These are phyloP conservation scores for Raffaelea arxii DNA, from an alignment of 2,329 filamentous ascomycete genomes.

Conservation along the genomic window DNA sequence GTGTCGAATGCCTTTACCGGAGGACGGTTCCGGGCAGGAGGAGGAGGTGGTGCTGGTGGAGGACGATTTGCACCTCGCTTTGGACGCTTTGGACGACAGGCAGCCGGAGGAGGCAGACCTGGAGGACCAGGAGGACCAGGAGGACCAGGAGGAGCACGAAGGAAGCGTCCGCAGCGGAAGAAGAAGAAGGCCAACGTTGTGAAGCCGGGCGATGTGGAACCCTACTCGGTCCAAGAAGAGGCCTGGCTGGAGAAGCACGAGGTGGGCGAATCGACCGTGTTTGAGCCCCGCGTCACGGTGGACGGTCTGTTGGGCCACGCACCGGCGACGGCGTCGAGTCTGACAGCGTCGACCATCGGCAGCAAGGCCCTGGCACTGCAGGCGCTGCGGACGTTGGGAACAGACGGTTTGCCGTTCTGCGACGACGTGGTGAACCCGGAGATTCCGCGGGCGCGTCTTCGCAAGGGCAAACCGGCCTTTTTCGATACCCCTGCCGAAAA, in stretches of 20 bases:
- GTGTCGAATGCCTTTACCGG: conserved; percentile 1
- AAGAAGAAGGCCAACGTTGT: neutral
- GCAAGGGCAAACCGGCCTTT: conserved; percentile 18
- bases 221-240: conserved; percentile 11
- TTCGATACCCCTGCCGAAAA: conserved; percentile 24
- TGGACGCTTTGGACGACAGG: neutral
- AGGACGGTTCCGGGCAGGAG: neutral
- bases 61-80: neutral
- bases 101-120: neutral
- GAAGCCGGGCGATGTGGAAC: conserved; percentile 5
- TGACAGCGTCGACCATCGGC: conserved; percentile 17
- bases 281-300: conserved; percentile 23
- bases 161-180: conserved; percentile 1
- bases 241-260: conserved; percentile 18
- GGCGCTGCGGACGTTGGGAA: conserved; percentile 28
- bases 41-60: neutral
- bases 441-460: conserved; percentile 16
- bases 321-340: conserved; percentile 24
- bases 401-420: conserved; percentile 23
- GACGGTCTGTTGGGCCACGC: conserved; percentile 26
- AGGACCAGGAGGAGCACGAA: conserved; percentile 2
- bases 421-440: conserved; percentile 11
- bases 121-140: conserved; percentile 5
- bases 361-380: conserved; percentile 24
- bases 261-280: conserved; percentile 19